phyloP scores from a whole-genome alignment of 768 basidiomycete species.

The Hydnum rufescens region DNA sequence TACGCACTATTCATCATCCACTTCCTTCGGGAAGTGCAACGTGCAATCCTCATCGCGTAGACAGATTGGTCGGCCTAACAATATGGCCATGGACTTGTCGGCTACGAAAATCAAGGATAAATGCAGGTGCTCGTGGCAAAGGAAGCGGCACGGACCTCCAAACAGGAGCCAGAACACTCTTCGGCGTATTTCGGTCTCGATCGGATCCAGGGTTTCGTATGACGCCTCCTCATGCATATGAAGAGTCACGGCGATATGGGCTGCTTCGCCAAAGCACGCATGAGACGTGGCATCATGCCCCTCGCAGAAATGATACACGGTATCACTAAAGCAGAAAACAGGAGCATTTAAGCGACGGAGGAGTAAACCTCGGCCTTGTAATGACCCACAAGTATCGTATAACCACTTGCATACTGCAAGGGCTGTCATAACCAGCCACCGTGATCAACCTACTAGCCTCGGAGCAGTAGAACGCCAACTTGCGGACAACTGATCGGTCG shows the following conservation, averaged over 20 bases:
- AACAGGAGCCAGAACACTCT: conserved; percentile 80
- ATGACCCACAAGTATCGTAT: conserved; percentile 67
- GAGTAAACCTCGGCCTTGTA: background rate
- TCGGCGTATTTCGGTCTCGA: conserved; percentile 74
- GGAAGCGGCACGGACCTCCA: conserved; percentile 33
- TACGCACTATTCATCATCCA: conserved; percentile 77
- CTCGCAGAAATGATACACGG: conserved; percentile 73
- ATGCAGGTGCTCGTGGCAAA: conserved; percentile 1
- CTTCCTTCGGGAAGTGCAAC: conserved; percentile 68
- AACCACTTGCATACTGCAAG: conserved; percentile 65
- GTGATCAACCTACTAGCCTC: conserved; percentile 69
- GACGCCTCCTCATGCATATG: conserved; percentile 75
- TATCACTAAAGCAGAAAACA: conserved; percentile 32
- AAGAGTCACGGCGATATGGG: conserved; percentile 61
- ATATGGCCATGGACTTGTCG: conserved; percentile 77
- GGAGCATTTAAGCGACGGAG: background rate
- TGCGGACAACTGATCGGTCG: conserved; percentile 62
- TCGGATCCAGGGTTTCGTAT: conserved; percentile 64
- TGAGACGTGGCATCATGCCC: conserved; percentile 76
- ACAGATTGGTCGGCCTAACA: conserved; percentile 68
- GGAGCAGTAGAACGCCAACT: conserved; percentile 60
- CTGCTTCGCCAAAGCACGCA: conserved; percentile 73
- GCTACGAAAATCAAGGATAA: conserved; percentile 24
- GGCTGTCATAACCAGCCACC: conserved; percentile 64
- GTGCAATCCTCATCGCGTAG: conserved; percentile 83